Conservation (phyloP, 805 yeast species). For the Jamesozyma jinghongensis region DNA sequence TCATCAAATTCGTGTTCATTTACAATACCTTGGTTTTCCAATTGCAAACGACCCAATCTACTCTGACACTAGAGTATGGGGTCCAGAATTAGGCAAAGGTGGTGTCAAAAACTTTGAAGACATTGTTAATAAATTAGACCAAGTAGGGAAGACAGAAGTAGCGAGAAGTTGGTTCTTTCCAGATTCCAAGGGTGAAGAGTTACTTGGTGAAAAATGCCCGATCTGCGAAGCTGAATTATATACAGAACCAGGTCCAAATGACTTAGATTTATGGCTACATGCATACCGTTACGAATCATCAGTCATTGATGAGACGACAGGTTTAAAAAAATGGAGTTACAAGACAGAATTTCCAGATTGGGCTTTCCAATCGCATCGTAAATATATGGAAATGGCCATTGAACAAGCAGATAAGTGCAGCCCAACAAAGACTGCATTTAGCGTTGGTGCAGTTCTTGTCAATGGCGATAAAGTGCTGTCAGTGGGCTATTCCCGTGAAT, state of each 20-base stretch:
- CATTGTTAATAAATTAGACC: constrained; percentile 43
- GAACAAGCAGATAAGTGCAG: constrained; percentile 73
- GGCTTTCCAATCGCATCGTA: constrained; percentile 55
- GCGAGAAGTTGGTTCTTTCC: constrained; percentile 63
- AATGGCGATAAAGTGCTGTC: constrained; percentile 54
- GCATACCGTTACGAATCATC: constrained; percentile 70
- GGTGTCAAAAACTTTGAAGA: constrained; percentile 42
- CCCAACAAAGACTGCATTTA: constrained; percentile 75
- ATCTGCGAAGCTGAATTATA: constrained; percentile 64
- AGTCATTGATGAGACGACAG: constrained; percentile 20
- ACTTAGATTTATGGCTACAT: constrained; percentile 82
- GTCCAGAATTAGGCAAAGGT: constrained; percentile 55
- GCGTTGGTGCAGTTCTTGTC: constrained; percentile 88
- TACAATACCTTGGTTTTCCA: constrained; percentile 82
- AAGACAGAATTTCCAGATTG: constrained; percentile 72
- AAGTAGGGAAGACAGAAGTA: constrained; percentile 59
- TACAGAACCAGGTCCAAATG: constrained; percentile 84
- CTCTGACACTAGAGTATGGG: constrained; percentile 76
- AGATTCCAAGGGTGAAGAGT: constrained; percentile 53
- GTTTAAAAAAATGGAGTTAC: constrained; percentile 53
- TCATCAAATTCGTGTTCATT: constrained; percentile 89
- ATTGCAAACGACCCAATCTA: constrained; percentile 90
- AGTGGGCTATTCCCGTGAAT: constrained; percentile 82
- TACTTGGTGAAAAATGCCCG: constrained; percentile 50
- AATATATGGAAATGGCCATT: constrained; percentile 68